These are phyloP conservation scores for Gryganskiella cystojenkinii DNA, from an alignment of 192 early-diverging fungal genomes.

Conservation along the genomic window DNA sequence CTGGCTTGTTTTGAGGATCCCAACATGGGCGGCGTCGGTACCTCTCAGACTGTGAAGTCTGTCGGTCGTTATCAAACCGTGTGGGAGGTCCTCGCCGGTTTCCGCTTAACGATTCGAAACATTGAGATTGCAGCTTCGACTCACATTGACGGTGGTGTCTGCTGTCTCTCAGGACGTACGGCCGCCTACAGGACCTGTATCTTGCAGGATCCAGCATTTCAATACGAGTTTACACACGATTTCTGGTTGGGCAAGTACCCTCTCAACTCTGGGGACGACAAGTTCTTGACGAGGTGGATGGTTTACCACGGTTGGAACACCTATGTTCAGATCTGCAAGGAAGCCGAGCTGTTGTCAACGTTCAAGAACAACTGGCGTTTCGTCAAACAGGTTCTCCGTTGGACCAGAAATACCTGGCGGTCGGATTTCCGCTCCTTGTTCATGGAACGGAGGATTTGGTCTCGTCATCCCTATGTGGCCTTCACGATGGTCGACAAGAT, in stretches of 20 bases:
- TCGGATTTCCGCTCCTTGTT: constrained; percentile 74
- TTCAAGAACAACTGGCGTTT: constrained; percentile 85
- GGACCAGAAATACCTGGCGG: constrained; percentile 85
- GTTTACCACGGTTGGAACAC: constrained; percentile 77
- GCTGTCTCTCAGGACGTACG: constrained; percentile 78
- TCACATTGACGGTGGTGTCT: constrained; percentile 82
- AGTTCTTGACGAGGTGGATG: constrained; percentile 81
- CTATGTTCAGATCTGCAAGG: constrained; percentile 71
- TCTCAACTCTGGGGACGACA: constrained; percentile 79
- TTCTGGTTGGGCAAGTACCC: constrained; percentile 78
- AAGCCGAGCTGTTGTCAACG: constrained; percentile 75
- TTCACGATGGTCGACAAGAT: constrained; percentile 83
- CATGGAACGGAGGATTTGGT: constrained; percentile 72
- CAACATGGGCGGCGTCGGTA: constrained; percentile 78
- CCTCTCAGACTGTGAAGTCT: constrained; percentile 70
- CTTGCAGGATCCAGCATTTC: constrained; percentile 75
- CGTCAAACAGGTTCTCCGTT: constrained; percentile 74
- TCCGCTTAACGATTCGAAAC: constrained; percentile 75
- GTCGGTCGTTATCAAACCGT: constrained; percentile 69
- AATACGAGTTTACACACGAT: constrained; percentile 77
- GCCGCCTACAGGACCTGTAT: constrained; percentile 78
- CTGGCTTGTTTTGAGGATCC: constrained; percentile 79
- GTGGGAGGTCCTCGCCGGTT: constrained; percentile 80
- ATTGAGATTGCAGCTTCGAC: constrained; percentile 80
- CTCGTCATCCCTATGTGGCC: constrained; percentile 75